Percentiles rank a stretch among this genome's conserved stretches.
Conservation (phyloP, 2,329 filamentous ascomycete species). For the Fusarium temperatum region DNA sequence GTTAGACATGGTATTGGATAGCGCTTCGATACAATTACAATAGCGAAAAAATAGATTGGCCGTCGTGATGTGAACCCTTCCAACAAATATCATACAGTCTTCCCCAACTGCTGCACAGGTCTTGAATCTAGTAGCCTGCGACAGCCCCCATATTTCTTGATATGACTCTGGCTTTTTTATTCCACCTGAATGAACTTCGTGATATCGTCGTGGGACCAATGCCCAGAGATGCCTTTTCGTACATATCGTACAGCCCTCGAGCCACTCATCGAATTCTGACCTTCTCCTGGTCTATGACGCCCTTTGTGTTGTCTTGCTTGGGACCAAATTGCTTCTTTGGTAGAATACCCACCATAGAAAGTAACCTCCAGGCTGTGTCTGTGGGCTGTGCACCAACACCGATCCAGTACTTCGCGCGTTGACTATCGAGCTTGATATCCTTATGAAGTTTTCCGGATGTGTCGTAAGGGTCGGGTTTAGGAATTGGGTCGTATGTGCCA, state of each 20-base stretch:
- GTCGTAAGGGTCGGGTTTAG: conserved; percentile 69
- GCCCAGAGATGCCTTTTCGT: conserved; percentile 40
- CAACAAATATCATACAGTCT: conserved; percentile 28
- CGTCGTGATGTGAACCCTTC: neutral
- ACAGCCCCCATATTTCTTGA: neutral
- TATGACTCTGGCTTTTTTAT: neutral
- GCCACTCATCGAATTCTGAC: conserved; percentile 44
- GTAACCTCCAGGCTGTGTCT: conserved; percentile 85
- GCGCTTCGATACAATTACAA: conserved; percentile 35
- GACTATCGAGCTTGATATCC: conserved; percentile 86
- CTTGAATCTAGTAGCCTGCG: neutral
- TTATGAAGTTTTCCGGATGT: conserved; percentile 79
- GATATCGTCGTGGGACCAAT: conserved; percentile 37
- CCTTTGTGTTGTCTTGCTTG: conserved; percentile 37
- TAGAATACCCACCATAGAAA: conserved; percentile 74
- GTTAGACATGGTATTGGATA: conserved; percentile 37
- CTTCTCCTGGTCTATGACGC: conserved; percentile 38
- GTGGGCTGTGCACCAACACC: conserved; percentile 96
- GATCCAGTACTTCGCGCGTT: conserved; percentile 91
- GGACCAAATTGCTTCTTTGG: conserved; percentile 52
- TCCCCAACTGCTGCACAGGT: neutral
- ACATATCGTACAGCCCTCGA: conserved; percentile 42
- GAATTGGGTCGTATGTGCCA: conserved; percentile 76
- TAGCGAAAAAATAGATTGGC: conserved; percentile 14
- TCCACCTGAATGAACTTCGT: conserved; percentile 6